Evolutionary conservation across 2,329 filamentous ascomycete genomes (phyloP).

Genomic region (Arthroderma uncinatum): DNA sequence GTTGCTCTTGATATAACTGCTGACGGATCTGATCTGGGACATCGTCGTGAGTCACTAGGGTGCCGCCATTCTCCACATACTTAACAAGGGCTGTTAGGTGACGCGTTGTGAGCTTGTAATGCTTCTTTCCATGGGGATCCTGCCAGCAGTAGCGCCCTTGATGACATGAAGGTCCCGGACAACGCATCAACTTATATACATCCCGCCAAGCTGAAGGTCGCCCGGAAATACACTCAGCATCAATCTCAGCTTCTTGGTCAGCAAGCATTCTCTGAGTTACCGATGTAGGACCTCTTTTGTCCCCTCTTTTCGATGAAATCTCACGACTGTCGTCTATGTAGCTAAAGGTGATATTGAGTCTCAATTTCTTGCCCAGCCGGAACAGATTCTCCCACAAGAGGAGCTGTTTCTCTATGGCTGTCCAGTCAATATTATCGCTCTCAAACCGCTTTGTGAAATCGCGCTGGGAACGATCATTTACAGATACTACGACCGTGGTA

Average conservation of each 20-base stretch:
- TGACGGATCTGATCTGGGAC: no score
- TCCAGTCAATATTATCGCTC: slow-evolving; percentile 20
- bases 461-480: slow-evolving; percentile 21
- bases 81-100: no score
- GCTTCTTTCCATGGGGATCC: no score
- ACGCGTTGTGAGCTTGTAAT: no score
- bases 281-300: slow-evolving; percentile 10
- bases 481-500: slow-evolving; percentile 19
- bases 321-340: slow-evolving; percentile 18
- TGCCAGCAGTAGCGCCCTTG: no score
- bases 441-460: slow-evolving; percentile 24
- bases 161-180: no score
- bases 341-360: slow-evolving; percentile 21
- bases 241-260: slow-evolving; percentile 7
- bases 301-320: neutral
- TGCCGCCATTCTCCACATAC: no score
- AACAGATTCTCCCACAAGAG: slow-evolving; percentile 19
- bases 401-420: slow-evolving; percentile 23
- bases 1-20: no score
- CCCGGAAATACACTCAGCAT: slow-evolving; percentile 9
- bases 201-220: no score
- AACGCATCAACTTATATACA: no score
- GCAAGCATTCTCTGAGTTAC: slow-evolving; percentile 10
- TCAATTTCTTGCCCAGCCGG: slow-evolving; percentile 22
- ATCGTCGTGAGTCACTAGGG: no score